These are phyloP conservation scores for Scheffersomyces spartinae DNA, from an alignment of 805 yeast species.

Conservation along the genomic window DNA sequence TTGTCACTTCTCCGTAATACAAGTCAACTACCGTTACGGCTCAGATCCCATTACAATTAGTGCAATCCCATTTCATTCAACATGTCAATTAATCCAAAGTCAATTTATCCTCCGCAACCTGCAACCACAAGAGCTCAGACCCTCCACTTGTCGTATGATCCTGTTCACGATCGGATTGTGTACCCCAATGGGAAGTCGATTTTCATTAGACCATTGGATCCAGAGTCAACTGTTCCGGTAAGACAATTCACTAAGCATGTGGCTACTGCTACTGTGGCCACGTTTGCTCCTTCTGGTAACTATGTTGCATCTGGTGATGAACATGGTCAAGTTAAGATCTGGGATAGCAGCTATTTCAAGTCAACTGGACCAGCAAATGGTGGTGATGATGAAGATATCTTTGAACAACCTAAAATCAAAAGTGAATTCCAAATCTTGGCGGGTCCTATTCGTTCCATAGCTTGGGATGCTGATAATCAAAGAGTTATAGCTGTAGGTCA, in stretches of 20 bases:
- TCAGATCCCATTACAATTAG: too few species aligned
- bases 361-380: too few species aligned
- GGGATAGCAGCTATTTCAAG: too few species aligned
- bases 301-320: slow-evolving; percentile 90
- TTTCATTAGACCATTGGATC: slow-evolving; percentile 51
- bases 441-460: slow-evolving; percentile 71
- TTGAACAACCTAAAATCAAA: slow-evolving; percentile 46
- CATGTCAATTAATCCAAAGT: too few species aligned
- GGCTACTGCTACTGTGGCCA: slow-evolving; percentile 66
- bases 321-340: slow-evolving; percentile 77
- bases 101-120: slow-evolving; percentile 68
- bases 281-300: slow-evolving; percentile 81
- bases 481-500: slow-evolving; percentile 91
- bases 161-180: slow-evolving; percentile 55
- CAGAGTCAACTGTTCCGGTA: slow-evolving; percentile 34
- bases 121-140: slow-evolving; percentile 59
- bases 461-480: slow-evolving; percentile 85
- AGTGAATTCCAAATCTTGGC: slow-evolving; percentile 71
- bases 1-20: too few species aligned
- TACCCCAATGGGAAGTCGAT: slow-evolving; percentile 78
- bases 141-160: slow-evolving; percentile 67
- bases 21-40: too few species aligned
- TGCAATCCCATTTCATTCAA: too few species aligned
- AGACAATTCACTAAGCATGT: slow-evolving; percentile 68
- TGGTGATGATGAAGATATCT: slow-evolving; percentile 25